phyloP scores from a whole-genome alignment of 129 eudicot species.

The Apium graveolens region DNA sequence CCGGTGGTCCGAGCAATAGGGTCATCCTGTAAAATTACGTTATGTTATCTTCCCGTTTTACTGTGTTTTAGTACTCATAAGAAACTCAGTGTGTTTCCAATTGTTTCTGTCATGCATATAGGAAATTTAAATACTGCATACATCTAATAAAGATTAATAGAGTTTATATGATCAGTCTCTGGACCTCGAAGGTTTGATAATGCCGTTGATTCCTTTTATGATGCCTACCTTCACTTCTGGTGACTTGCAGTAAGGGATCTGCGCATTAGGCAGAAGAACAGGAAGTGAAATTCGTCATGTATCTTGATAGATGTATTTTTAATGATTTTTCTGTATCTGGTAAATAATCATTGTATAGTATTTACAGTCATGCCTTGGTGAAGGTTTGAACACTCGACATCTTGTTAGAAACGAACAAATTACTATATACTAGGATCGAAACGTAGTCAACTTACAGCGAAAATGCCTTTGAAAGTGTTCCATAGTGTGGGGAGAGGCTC shows the following conservation, averaged over 20 bases:
- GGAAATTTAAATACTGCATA: background rate
- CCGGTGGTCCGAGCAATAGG: conserved; percentile 20
- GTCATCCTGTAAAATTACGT: conserved; percentile 12
- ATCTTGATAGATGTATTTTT: background rate
- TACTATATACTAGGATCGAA: background rate
- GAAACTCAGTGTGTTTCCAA: background rate
- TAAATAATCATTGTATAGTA: background rate
- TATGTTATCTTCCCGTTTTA: background rate
- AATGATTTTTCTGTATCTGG: background rate
- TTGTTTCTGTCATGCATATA: background rate
- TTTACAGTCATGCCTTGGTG: background rate
- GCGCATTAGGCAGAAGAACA: background rate
- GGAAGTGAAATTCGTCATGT: background rate
- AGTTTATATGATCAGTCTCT: background rate
- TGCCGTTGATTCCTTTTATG: conserved; percentile 11
- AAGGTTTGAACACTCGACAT: background rate
- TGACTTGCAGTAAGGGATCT: background rate
- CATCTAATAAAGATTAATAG: background rate
- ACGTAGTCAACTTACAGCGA: background rate
- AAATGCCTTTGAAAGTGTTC: conserved; percentile 5
- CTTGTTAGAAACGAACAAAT: background rate
- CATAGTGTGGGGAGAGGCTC: conserved; percentile 15
- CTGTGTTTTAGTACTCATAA: background rate
- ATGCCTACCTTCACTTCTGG: background rate
- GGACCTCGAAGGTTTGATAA: conserved; percentile 16